These are phyloP conservation scores for Cercospora brassicicola DNA, from an alignment of 2,329 filamentous ascomycete genomes.

Conservation along the genomic window DNA sequence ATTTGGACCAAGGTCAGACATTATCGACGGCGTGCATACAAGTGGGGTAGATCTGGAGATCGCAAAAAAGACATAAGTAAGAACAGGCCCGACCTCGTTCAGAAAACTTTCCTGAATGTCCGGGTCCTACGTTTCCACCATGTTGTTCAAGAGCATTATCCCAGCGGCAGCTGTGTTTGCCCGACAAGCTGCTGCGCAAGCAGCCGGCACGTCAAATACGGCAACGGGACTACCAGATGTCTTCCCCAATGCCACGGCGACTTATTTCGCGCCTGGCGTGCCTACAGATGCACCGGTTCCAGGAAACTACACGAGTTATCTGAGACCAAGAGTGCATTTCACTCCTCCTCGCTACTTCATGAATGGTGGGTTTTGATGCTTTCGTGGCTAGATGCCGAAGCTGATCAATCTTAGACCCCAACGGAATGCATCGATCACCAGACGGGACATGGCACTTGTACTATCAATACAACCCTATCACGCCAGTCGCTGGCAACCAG, in stretches of 20 bases:
- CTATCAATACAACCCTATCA: conserved; percentile 62
- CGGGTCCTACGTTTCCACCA: conserved; percentile 1
- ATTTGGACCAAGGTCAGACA: conserved; percentile 13
- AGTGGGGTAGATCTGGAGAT: conserved; percentile 16
- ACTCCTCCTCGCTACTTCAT: conserved; percentile 56
- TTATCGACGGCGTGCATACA: conserved; percentile 8
- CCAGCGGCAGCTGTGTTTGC: conserved; percentile 39
- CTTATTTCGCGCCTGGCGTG: conserved; percentile 33
- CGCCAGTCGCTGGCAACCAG: conserved; percentile 42
- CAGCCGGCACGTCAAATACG: conserved; percentile 10
- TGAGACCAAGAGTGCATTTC: conserved; percentile 58
- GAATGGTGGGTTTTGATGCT: conserved; percentile 42
- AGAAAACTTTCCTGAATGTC: not conserved
- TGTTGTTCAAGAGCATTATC: conserved; percentile 35
- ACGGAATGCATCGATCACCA: conserved; percentile 61
- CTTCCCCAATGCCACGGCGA: conserved; percentile 22
- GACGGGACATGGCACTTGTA: conserved; percentile 64
- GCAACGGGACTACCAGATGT: conserved; percentile 5
- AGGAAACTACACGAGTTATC: conserved; percentile 44
- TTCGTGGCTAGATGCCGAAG: not conserved
- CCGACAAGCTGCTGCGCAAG: conserved; percentile 19
- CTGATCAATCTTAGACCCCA: conserved; percentile 57
- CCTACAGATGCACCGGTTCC: conserved; percentile 40
- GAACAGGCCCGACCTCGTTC: not conserved
- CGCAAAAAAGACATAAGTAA: conserved; percentile 2